Percentiles rank a stretch among this genome's conserved stretches.
Evolutionary conservation across 345 rosid species (phyloP).

Genomic region (Orychophragmus violaceus): DNA sequence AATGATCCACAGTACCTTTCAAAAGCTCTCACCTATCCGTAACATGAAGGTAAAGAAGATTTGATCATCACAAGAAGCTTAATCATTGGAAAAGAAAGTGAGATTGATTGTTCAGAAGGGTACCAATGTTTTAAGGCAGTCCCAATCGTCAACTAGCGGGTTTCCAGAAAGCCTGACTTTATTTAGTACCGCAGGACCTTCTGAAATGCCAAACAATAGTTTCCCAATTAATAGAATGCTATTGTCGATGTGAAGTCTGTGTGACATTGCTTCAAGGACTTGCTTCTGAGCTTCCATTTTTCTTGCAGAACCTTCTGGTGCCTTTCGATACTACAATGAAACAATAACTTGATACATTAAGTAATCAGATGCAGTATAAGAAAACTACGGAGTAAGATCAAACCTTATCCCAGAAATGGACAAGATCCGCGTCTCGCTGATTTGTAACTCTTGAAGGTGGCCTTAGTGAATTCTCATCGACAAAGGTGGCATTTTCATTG

Average conservation of each 20-base stretch:
- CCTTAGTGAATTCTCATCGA: constrained; percentile 52
- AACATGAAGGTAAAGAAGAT: neutral
- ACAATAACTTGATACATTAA: neutral
- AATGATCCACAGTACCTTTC: constrained; percentile 82
- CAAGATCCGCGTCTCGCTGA: constrained; percentile 95
- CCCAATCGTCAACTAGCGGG: constrained; percentile 93
- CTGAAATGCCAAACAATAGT: constrained; percentile 67
- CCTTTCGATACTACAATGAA: constrained; percentile 64
- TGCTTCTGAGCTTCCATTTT: constrained; percentile 73
- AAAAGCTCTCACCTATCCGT: constrained; percentile 67
- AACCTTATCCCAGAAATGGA: constrained; percentile 93
- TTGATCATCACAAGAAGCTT: constrained; percentile 2
- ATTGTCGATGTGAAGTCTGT: constrained; percentile 70
- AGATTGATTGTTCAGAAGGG: neutral
- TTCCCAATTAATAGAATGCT: constrained; percentile 60
- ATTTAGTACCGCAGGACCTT: constrained; percentile 50
- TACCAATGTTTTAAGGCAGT: constrained; percentile 79
- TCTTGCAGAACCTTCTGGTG: constrained; percentile 76
- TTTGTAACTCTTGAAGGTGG: constrained; percentile 55
- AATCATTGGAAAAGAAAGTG: neutral
- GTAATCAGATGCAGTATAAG: neutral
- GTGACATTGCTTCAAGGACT: constrained; percentile 81
- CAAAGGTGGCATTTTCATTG: constrained; percentile 70
- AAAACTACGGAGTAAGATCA: neutral
- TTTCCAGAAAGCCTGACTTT: constrained; percentile 53